Evolutionary conservation across 1,284 basidiomycete genomes (phyloP).

Genomic region (Austroboletus niveus): DNA sequence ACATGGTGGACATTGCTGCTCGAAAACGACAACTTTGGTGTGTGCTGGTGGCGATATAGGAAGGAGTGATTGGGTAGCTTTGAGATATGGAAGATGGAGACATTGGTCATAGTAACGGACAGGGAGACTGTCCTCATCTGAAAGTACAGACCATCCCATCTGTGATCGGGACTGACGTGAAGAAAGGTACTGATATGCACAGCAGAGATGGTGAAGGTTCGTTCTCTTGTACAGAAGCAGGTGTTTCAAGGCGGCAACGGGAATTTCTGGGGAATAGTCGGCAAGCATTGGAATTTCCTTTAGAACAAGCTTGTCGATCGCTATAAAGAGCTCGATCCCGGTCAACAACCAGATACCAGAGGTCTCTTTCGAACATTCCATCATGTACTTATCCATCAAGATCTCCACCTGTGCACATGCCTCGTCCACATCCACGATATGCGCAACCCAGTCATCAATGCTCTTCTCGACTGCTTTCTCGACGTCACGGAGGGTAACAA

Average conservation of each 20-base stretch:
- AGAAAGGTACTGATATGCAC: constrained; percentile 13
- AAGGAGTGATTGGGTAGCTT: background rate
- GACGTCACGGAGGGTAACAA: constrained; percentile 16
- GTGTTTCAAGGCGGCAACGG: constrained; percentile 1
- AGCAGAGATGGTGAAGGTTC: constrained; percentile 29
- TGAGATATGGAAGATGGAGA: background rate
- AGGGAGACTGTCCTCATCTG: background rate
- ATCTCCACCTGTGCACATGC: constrained; percentile 8
- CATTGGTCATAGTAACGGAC: background rate
- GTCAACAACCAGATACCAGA: constrained; percentile 39
- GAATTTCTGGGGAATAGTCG: constrained; percentile 47
- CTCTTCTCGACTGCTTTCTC: background rate
- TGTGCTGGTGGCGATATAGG: background rate
- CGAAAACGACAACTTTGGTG: background rate
- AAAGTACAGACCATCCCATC: background rate
- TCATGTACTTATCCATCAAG: background rate
- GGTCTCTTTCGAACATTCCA: background rate
- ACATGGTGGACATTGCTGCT: background rate
- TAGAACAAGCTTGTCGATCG: constrained; percentile 40
- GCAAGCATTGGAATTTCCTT: constrained; percentile 35
- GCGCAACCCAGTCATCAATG: background rate
- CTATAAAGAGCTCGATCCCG: constrained; percentile 43
- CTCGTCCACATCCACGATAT: background rate
- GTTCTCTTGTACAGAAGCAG: background rate
- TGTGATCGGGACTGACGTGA: background rate